These are phyloP conservation scores for Aspergillus quadricinctus DNA, from an alignment of 2,329 filamentous ascomycete species.

Conservation along the genomic window DNA sequence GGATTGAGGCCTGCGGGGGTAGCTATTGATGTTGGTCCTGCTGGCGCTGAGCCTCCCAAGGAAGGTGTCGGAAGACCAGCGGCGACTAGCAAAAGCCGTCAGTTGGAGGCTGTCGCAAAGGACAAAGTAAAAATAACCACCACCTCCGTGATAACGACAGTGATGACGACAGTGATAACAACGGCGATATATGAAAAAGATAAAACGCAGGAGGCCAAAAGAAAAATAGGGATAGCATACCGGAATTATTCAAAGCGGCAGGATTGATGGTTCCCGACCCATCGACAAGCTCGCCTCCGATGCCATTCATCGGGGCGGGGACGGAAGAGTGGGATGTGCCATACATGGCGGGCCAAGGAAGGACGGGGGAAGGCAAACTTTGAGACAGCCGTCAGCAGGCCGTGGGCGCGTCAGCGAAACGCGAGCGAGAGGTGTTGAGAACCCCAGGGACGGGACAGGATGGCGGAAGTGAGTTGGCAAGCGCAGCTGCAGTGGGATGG, in stretches of 20 bases:
- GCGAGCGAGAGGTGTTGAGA: conserved; percentile 20
- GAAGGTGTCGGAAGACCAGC: conserved; percentile 31
- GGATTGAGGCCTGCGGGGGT: conserved; percentile 37
- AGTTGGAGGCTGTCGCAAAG: conserved; percentile 28
- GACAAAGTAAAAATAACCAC: conserved; percentile 6
- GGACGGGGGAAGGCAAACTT: conserved; percentile 18
- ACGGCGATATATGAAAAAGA: neutral
- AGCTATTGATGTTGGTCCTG: conserved; percentile 32
- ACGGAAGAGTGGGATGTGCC: conserved; percentile 46
- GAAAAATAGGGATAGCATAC: conserved; percentile 45
- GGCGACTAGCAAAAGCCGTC: conserved; percentile 33
- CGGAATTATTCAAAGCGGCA: conserved; percentile 74
- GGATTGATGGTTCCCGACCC: conserved; percentile 89
- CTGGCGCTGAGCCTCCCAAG: conserved; percentile 34
- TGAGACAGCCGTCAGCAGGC: conserved; percentile 26
- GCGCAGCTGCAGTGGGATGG: conserved; percentile 12
- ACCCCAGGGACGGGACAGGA: conserved; percentile 11
- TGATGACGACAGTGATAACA: neutral
- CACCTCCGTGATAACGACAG: conserved; percentile 10
- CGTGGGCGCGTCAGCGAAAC: conserved; percentile 29
- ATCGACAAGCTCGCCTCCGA: conserved; percentile 53
- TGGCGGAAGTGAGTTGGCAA: conserved; percentile 10
- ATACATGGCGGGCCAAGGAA: conserved; percentile 42
- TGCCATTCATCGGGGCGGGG: conserved; percentile 65
- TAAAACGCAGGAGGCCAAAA: neutral